These are phyloP conservation scores for Hericium alpestre DNA, from an alignment of 768 basidiomycete species.

Conservation along the genomic window DNA sequence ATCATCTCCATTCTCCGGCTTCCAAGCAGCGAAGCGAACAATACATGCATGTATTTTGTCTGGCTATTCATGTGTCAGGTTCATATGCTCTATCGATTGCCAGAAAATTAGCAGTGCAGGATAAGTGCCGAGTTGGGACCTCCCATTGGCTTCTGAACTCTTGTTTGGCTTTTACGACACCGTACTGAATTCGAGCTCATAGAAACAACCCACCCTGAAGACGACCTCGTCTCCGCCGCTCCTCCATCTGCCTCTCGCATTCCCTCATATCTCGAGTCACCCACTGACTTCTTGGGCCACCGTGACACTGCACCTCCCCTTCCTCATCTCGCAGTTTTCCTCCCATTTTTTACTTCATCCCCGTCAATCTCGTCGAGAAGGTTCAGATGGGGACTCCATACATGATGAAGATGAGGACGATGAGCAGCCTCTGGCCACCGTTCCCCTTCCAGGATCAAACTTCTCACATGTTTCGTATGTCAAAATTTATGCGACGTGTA, in stretches of 20 bases:
- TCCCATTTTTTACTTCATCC: slow-evolving; percentile 27
- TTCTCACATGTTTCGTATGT: slow-evolving; percentile 64
- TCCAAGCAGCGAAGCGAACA: slow-evolving; percentile 9
- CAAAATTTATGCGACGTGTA: slow-evolving; percentile 70
- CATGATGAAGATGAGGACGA: neutral
- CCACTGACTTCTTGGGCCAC: slow-evolving; percentile 65
- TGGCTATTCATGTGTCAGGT: no score
- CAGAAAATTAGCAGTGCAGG: no score
- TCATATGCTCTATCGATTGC: no score
- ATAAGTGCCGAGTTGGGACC: no score
- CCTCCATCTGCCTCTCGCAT: slow-evolving; percentile 61
- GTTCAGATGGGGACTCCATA: neutral
- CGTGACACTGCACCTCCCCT: slow-evolving; percentile 48
- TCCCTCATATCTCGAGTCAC: slow-evolving; percentile 44
- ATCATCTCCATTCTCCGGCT: slow-evolving; percentile 4
- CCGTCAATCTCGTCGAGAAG: neutral
- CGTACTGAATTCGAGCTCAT: neutral
- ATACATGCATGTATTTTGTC: neutral
- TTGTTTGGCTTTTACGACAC: no score
- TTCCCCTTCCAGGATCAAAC: slow-evolving; percentile 33
- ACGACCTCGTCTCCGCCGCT: slow-evolving; percentile 36
- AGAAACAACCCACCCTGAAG: neutral
- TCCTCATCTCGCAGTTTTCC: slow-evolving; percentile 51
- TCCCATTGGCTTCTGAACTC: no score
- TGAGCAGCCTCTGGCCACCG: slow-evolving; percentile 12